phyloP scores from a whole-genome alignment of 495 filamentous ascomycete genomes.

The Lentithecium fluviatile region DNA sequence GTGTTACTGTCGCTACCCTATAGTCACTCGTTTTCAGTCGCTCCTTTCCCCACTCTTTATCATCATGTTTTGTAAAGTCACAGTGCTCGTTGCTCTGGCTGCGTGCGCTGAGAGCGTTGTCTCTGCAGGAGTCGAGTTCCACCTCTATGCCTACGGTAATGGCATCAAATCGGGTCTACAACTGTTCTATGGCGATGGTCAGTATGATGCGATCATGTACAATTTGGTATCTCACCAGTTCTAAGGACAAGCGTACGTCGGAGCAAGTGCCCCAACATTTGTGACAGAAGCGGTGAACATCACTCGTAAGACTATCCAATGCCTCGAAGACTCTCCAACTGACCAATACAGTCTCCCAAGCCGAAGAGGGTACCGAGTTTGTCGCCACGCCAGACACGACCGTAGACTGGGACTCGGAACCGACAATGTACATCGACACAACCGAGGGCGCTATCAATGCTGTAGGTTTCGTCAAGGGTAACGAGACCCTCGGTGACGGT shows the following conservation, averaged over 20 bases:
- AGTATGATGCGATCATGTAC: not conserved
- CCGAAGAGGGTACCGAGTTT: constrained; percentile 12
- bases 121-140: constrained; percentile 8
- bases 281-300: constrained; percentile 18
- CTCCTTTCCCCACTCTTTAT: not conserved
- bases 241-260: constrained; percentile 20
- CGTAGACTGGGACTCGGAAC: constrained; percentile 1
- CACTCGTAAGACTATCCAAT: constrained; percentile 7
- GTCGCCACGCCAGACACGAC: constrained; percentile 12
- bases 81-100: not conserved
- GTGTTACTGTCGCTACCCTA: not conserved
- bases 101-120: not conserved
- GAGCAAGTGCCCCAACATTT: constrained; percentile 11
- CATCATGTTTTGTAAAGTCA: constrained; percentile 5
- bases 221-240: not conserved
- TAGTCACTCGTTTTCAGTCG: not conserved
- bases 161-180: constrained; percentile 12
- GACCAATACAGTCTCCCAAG: constrained; percentile 11
- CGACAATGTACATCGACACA: constrained; percentile 17
- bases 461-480: constrained; percentile 10
- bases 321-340: not conserved
- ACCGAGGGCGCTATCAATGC: constrained; percentile 13
- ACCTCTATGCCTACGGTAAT: constrained; percentile 17
- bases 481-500: not conserved
- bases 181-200: constrained; percentile 27